A percentile compares a stretch with the other conserved stretches of the same genome.
phyloP scores from a whole-genome alignment of 2,329 filamentous ascomycete genomes.

The Cryphonectria naterciae region DNA sequence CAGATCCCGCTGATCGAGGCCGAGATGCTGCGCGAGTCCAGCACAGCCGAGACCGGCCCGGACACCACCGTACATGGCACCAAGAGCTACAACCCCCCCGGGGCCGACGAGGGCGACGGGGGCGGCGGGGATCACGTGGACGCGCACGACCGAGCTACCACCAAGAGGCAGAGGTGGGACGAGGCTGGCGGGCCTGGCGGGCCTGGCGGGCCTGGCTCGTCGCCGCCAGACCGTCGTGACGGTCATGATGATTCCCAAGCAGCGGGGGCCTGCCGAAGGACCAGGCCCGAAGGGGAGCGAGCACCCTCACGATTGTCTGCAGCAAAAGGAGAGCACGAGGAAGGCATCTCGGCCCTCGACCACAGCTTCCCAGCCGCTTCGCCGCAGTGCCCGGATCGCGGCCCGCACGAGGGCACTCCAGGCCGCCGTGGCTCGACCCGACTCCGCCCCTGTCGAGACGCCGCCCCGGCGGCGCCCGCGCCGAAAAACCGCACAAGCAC shows the following conservation, averaged over 20 bases:
- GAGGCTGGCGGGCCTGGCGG: slow-evolving; percentile 3
- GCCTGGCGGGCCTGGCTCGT: slow-evolving; percentile 5
- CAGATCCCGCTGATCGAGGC: slow-evolving; percentile 37
- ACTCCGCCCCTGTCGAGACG: neutral
- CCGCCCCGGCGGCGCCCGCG: no score
- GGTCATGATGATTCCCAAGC: neutral
- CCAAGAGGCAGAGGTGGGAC: slow-evolving; percentile 14
- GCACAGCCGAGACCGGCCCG: no score
- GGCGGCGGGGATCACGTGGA: no score
- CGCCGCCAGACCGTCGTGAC: neutral
- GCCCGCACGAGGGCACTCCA: neutral
- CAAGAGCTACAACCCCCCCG: no score
- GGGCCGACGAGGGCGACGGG: no score
- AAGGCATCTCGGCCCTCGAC: neutral
- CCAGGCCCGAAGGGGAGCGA: neutral
- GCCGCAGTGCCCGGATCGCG: neutral
- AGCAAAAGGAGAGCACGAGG: neutral
- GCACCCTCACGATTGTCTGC: neutral
- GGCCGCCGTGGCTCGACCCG: no score
- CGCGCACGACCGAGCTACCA: neutral
- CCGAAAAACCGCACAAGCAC: neutral
- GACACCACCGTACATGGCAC: no score
- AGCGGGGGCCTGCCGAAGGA: neutral
- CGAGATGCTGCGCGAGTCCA: slow-evolving; percentile 27
- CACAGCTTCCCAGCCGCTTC: neutral